Base-by-base conservation (phyloP, 495 filamentous ascomycete species). In the Xylaria flabelliformis region DNA sequence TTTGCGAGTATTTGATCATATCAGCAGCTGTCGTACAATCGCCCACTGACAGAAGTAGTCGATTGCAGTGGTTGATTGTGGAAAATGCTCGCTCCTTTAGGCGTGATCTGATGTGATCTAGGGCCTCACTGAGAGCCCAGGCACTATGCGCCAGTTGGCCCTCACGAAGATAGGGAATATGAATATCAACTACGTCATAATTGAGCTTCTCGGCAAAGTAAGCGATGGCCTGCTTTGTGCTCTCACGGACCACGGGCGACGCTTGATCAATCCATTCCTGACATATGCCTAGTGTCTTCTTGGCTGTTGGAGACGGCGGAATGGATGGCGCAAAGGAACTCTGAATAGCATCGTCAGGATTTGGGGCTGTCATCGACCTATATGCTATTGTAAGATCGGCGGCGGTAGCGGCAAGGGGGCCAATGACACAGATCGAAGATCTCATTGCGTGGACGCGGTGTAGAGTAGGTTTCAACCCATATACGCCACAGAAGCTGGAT, bases 391-490 rank as follows among this genome's bases (percentile, higher is more conserved):
- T 89, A n/a, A 98, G 87, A 76, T 97, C 95, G 32, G 89, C 85
- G 76, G 93, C 94, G 64, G 86, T 95, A 29, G 88, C 81, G 1
- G 93, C 91, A 75, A 98, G 86, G 17, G 95, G 95, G 0, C 95
- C 95, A 34, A 87, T 76, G 3, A 95, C 92, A 69, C 86, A 89
- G 15, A 91, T 87, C 21, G 87, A 89, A 4, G 87, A 86, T 32
- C 88, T 90, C 72, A 86, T 87, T 13, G 84, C 80, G 46, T 51
- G 48, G 17, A 93, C 84, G n/a, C 95, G 89, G 74, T 91, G 87
- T 74, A 97, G 91, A 5, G 89, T 91, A 1, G 94, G 88, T 78
- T 98, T 98, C 44, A 98, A 87, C 17, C 95, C 95, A 83, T 92
- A 98, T 21, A 94, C 82, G 44, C 95, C 95, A 78, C 94, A 97